phyloP scores from a whole-genome alignment of 1,284 basidiomycete genomes.

The Flammula alnicola region DNA sequence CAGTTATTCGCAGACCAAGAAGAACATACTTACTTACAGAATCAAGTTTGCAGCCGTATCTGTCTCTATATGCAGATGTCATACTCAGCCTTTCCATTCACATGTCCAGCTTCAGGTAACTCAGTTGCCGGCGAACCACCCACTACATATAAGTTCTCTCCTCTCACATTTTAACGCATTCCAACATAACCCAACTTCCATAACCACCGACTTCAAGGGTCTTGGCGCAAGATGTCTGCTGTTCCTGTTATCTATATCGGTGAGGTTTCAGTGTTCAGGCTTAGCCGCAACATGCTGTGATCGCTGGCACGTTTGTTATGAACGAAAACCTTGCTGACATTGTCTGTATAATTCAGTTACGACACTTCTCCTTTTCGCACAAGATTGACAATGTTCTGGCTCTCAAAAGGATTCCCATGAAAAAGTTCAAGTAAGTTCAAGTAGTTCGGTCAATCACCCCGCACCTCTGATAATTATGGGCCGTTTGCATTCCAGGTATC shows the following conservation, averaged over 20 bases:
- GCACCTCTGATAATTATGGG: neutral
- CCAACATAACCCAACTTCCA: too few species aligned
- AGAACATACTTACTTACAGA: too few species aligned
- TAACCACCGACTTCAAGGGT: neutral
- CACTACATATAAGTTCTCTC: neutral
- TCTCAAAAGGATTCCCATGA: constrained; percentile 53
- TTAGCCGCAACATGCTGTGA: neutral
- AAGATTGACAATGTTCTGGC: constrained; percentile 56
- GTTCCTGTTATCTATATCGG: constrained; percentile 19
- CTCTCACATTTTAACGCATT: neutral
- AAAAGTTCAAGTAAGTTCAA: constrained; percentile 46
- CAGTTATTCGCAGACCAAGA: too few species aligned
- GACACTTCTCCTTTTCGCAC: constrained; percentile 55
- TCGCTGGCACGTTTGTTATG: too few species aligned
- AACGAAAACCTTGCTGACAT: too few species aligned
- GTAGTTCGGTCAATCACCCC: neutral
- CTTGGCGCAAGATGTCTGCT: neutral
- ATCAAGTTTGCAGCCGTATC: too few species aligned
- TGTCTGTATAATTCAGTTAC: constrained; percentile 45
- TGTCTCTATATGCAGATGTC: too few species aligned
- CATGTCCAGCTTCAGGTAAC: constrained; percentile 10
- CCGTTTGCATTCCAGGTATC: constrained; percentile 43
- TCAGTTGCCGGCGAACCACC: constrained; percentile 4
- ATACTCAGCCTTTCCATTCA: constrained; percentile 10
- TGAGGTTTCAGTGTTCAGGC: neutral